These are phyloP conservation scores for Pyricularia sp. DNA, from an alignment of 2,329 filamentous ascomycete genomes.

Conservation along the genomic window DNA sequence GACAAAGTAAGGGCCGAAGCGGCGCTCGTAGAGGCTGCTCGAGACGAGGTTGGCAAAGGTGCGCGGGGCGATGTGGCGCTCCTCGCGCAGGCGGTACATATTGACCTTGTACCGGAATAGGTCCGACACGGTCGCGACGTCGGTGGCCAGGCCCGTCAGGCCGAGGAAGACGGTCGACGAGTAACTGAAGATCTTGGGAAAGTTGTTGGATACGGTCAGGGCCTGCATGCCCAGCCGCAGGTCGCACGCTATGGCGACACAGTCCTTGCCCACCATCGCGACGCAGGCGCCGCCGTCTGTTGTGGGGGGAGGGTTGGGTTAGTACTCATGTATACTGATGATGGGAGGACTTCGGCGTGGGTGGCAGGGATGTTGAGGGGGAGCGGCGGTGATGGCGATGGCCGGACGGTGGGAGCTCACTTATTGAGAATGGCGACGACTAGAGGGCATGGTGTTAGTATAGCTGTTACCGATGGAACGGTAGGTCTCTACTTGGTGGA, in stretches of 20 bases:
- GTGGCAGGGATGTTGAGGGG: slow-evolving; percentile 2
- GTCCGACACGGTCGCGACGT: slow-evolving; percentile 89
- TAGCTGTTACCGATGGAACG: slow-evolving; percentile 11
- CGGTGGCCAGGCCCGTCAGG: slow-evolving; percentile 90
- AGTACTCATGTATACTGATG: slow-evolving; percentile 1
- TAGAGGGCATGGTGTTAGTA: slow-evolving; percentile 30
- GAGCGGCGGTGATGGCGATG: slow-evolving; percentile 7
- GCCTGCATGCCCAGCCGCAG: slow-evolving; percentile 94
- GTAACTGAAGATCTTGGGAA: slow-evolving; percentile 99
- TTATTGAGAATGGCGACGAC: slow-evolving; percentile 93
- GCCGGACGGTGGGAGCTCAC: slow-evolving; percentile 39
- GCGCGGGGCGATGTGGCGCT: slow-evolving; percentile 87
- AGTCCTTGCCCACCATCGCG: slow-evolving; percentile 99
- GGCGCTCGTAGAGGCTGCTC: slow-evolving; percentile 82
- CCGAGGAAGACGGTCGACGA: slow-evolving; percentile 84
- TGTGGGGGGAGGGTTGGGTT: slow-evolving; percentile 1
- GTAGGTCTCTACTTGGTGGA: neutral
- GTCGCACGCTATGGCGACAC: slow-evolving; percentile 98
- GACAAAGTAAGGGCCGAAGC: slow-evolving; percentile 96
- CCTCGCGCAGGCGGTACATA: slow-evolving; percentile 98
- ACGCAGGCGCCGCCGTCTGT: slow-evolving; percentile 85
- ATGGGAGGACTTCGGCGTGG: neutral
- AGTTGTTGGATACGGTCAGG: slow-evolving; percentile 98
- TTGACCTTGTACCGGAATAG: slow-evolving; percentile 99
- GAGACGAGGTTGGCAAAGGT: slow-evolving; percentile 96